phyloP scores from a whole-genome alignment of 2,329 filamentous ascomycete species.

The Piedraia hortae region DNA sequence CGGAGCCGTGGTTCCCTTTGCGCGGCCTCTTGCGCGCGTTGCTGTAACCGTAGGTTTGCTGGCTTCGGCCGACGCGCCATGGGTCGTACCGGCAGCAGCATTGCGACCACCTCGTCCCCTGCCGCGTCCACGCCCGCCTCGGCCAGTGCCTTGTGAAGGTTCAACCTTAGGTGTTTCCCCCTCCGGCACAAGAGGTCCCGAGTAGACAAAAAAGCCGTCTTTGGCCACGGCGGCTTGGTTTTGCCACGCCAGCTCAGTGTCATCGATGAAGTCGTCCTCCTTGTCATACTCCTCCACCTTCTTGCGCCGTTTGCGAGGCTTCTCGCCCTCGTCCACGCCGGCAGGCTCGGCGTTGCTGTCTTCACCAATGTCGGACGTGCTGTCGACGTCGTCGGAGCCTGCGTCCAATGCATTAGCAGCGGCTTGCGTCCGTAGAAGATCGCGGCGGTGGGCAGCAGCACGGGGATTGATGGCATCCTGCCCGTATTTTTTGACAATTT shows the following conservation, averaged over 20 bases:
- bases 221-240: constrained; percentile 80
- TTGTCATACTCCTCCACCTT: constrained; percentile 40
- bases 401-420: constrained; percentile 67
- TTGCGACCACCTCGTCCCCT: constrained; percentile 24
- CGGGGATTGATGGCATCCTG: constrained; percentile 84
- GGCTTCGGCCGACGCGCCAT: constrained; percentile 8
- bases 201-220: constrained; percentile 96
- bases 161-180: constrained; percentile 31
- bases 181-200: constrained; percentile 67
- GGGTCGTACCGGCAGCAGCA: constrained; percentile 15
- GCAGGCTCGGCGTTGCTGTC: constrained; percentile 80
- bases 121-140: constrained; percentile 6
- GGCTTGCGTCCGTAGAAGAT: constrained; percentile 64
- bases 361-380: constrained; percentile 32
- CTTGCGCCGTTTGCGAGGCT: constrained; percentile 55
- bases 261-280: constrained; percentile 49
- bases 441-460: constrained; percentile 64
- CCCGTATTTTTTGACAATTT: constrained; percentile 82
- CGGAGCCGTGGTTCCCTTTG: constrained; percentile 43
- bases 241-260: constrained; percentile 86
- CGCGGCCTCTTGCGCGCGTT: constrained; percentile 25
- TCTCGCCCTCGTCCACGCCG: constrained; percentile 31
- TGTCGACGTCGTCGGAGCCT: constrained; percentile 42
- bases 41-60: constrained; percentile 4
- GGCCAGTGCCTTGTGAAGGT: constrained; percentile 5